Percentiles rank a stretch among this genome's conserved stretches.
Evolutionary conservation across 352 stramenopile genomes (phyloP).

Genomic region (Phytopythium helicoides): DNA sequence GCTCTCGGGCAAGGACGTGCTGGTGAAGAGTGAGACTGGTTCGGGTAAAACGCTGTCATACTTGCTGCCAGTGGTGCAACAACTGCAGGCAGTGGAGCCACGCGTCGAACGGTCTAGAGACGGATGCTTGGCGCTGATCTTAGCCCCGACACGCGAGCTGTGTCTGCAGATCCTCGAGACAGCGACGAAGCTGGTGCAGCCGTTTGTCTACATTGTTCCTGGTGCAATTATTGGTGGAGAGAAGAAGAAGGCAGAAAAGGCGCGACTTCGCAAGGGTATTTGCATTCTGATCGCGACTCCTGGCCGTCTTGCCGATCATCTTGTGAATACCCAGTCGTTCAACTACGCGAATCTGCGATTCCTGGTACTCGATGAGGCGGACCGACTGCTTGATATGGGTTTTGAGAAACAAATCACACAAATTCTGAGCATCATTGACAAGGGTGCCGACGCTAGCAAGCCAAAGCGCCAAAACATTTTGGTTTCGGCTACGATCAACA

Average conservation of each 20-base stretch:
- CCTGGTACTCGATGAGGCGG: slow-evolving; percentile 98
- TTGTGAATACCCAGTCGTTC: slow-evolving; percentile 95
- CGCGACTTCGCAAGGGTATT: slow-evolving; percentile 87
- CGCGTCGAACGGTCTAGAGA: slow-evolving; percentile 71
- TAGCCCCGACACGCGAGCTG: slow-evolving; percentile 95
- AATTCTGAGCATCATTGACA: slow-evolving; percentile 95
- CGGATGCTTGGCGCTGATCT: slow-evolving; percentile 89
- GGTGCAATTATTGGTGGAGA: slow-evolving; percentile 94
- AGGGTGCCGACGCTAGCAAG: slow-evolving; percentile 72
- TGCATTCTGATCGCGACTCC: slow-evolving; percentile 98
- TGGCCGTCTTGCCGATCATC: slow-evolving; percentile 93
- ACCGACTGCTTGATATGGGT: slow-evolving; percentile 99
- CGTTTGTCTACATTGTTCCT: slow-evolving; percentile 89
- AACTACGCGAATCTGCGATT: slow-evolving; percentile 90
- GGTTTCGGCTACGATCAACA: slow-evolving; percentile 89
- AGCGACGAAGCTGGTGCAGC: slow-evolving; percentile 90
- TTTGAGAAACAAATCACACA: slow-evolving; percentile 99
- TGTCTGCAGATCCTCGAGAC: slow-evolving; percentile 96
- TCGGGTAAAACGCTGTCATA: slow-evolving; percentile 97
- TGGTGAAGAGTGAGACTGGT: slow-evolving; percentile 96
- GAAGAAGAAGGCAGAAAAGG: slow-evolving; percentile 90
- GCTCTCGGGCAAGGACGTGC: slow-evolving; percentile 78
- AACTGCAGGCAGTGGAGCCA: slow-evolving; percentile 64
- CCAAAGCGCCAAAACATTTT: slow-evolving; percentile 78
- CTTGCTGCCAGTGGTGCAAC: slow-evolving; percentile 93